These are phyloP conservation scores for Fusarium fujikuroi DNA, from an alignment of 2,329 filamentous ascomycete species.

Conservation along the genomic window DNA sequence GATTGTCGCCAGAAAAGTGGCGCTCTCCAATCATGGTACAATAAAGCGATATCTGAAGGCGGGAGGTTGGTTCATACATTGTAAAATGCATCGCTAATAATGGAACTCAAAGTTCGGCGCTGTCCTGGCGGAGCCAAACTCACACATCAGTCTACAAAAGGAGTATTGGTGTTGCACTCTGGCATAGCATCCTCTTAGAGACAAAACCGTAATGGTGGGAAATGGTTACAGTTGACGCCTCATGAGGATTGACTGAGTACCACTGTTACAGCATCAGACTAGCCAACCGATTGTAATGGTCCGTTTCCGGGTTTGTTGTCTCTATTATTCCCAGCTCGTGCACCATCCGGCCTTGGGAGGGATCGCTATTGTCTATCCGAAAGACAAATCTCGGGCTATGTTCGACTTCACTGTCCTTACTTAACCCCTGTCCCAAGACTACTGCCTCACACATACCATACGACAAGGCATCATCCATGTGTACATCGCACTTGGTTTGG, in stretches of 20 bases:
- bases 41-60: conserved; percentile 5
- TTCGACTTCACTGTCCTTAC: conserved; percentile 39
- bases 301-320: conserved; percentile 28
- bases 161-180: conserved; percentile 28
- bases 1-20: conserved; percentile 20
- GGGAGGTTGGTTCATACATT: conserved; percentile 26
- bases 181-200: background rate
- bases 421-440: conserved; percentile 32
- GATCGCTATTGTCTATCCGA: conserved; percentile 29
- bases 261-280: conserved; percentile 8
- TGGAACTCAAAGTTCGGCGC: conserved; percentile 36
- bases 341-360: conserved; percentile 10
- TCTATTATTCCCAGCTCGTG: conserved; percentile 15
- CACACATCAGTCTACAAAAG: conserved; percentile 30
- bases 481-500: conserved; percentile 31
- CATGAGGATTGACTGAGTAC: conserved; percentile 8
- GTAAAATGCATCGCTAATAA: conserved; percentile 32
- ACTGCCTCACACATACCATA: conserved; percentile 34
- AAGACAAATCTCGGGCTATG: conserved; percentile 44
- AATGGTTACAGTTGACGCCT: conserved; percentile 27
- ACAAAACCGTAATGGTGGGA: conserved; percentile 30
- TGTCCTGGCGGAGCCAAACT: conserved; percentile 34
- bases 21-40: conserved; percentile 4
- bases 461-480: conserved; percentile 23
- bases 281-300: conserved; percentile 30